phyloP scores from a whole-genome alignment of 2,329 filamentous ascomycete genomes.

The Penicillium hordei region DNA sequence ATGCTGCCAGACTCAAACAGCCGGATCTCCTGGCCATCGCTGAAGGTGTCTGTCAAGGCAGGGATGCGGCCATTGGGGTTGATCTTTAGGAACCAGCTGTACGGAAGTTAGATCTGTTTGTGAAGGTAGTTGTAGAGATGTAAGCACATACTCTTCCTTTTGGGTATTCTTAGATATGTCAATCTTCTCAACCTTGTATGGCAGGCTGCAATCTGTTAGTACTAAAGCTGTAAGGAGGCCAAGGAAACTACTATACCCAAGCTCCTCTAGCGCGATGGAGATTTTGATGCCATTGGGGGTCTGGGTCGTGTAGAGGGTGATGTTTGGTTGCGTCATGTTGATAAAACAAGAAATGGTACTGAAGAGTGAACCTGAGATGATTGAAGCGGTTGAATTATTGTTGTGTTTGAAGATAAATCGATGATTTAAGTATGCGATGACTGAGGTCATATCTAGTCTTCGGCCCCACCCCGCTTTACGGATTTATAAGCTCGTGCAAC shows the following conservation, averaged over 20 bases:
- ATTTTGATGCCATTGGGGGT: conserved; percentile 92
- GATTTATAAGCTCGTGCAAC: conserved; percentile 10
- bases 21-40: conserved; percentile 69
- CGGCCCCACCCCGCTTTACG: not conserved
- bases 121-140: not conserved
- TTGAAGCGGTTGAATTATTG: too few relatives aligned
- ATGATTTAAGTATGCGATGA: not conserved
- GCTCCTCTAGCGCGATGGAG: conserved; percentile 81
- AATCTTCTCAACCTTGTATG: conserved; percentile 74
- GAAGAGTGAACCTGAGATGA: not conserved
- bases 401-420: not conserved
- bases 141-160: conserved; percentile 58
- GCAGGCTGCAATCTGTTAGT: conserved; percentile 47
- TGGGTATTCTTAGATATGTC: conserved; percentile 74
- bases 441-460: not conserved
- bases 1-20: conserved; percentile 84
- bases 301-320: conserved; percentile 76
- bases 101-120: conserved; percentile 8
- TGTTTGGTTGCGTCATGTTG: conserved; percentile 53
- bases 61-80: conserved; percentile 94
- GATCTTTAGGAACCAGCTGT: conserved; percentile 79
- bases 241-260: conserved; percentile 52
- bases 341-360: not conserved
- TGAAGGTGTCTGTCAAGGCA: conserved; percentile 76
- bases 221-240: not conserved